Percentiles rank a stretch among this genome's conserved stretches.
These are phyloP conservation scores for Sarcocystis neurona DNA, from an alignment of 169 alveolate species.

Conservation along the genomic window DNA sequence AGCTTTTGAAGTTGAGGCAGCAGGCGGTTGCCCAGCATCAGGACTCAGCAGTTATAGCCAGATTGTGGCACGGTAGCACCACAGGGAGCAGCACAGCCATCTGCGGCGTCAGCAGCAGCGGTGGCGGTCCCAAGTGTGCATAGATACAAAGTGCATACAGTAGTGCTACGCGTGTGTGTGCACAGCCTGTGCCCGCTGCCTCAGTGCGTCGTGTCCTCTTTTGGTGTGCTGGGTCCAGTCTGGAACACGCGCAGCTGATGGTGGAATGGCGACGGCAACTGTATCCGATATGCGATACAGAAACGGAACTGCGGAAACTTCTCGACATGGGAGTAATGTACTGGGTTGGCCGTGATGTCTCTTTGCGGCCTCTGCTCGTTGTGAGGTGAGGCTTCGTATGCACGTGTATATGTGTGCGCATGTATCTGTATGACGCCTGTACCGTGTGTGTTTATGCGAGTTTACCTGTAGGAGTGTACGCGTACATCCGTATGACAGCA, in stretches of 20 bases:
- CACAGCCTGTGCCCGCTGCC: neutral
- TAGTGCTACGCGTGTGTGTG: neutral
- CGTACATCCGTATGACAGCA: no score
- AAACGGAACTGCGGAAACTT: conserved; percentile 56
- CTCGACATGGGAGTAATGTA: conserved; percentile 71
- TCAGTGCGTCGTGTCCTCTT: neutral
- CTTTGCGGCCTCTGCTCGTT: conserved; percentile 70
- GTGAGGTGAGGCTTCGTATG: conserved; percentile 43
- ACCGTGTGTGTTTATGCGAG: no score
- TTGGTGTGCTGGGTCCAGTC: conserved; percentile 1
- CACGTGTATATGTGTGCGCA: no score
- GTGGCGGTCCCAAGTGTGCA: neutral
- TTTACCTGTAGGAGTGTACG: no score
- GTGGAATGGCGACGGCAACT: conserved; percentile 69
- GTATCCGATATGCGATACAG: conserved; percentile 69
- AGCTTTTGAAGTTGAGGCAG: no score
- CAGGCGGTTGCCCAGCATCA: no score
- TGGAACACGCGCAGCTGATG: conserved; percentile 67
- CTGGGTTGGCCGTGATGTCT: conserved; percentile 74
- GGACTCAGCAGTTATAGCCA: no score
- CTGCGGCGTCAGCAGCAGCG: neutral
- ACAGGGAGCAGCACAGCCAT: no score
- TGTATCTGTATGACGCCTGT: no score
- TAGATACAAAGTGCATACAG: neutral
- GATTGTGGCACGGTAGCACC: no score